Base-by-base conservation (phyloP, 208 protist genomes). In the Strigomonas culicis region DNA sequence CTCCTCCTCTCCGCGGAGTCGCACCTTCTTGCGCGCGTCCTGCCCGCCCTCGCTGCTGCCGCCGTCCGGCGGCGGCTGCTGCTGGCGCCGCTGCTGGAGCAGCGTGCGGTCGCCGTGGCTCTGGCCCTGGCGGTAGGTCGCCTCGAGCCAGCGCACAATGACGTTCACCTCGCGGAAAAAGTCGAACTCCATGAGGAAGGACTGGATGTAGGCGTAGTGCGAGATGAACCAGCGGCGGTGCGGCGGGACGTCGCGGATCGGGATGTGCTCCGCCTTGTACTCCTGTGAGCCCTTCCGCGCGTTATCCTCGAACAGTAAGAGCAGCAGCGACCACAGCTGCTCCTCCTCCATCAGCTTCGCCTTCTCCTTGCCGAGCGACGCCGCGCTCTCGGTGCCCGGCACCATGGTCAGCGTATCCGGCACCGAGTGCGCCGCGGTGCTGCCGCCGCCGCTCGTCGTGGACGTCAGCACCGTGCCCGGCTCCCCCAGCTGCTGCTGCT, bases 211-310 rank as follows among this genome's bases (percentile, higher is more conserved):
- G 15, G 82, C 85, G 59, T 82, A 74, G 27, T 94, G 88, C 28
- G 85, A 89, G 49, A 90, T 71, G 56, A 81, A 94, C 85, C 88
- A 94, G 30, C 82, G 82, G 3, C 88, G 80, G 61, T 88, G 80
- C 11, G 83, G 80, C 70, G 82, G 84, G 21, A 82, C 66, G 0
- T 61, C 17, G 22, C 72, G 66, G 55, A 94, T 71, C 31, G 80
- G 84, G 63, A 94, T 88, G 27, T 70, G 77, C 31, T 84, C 80
- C 0, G 88, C 80, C 65, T 84, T 66, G 52, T 87, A 85, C 49
- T 78, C 68, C 22, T 68, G 63, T 0, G 58, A 24, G 7, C 55
- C 55, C 27, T 21, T 58, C 36, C 73, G 74, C 63, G 86, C 80
- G 1, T 79, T 79, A 47, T 93, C 87, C 1, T 72, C 51, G 30